Base-by-base conservation (phyloP, 2,329 filamentous ascomycete species). In the Hypoxylon sp. region DNA sequence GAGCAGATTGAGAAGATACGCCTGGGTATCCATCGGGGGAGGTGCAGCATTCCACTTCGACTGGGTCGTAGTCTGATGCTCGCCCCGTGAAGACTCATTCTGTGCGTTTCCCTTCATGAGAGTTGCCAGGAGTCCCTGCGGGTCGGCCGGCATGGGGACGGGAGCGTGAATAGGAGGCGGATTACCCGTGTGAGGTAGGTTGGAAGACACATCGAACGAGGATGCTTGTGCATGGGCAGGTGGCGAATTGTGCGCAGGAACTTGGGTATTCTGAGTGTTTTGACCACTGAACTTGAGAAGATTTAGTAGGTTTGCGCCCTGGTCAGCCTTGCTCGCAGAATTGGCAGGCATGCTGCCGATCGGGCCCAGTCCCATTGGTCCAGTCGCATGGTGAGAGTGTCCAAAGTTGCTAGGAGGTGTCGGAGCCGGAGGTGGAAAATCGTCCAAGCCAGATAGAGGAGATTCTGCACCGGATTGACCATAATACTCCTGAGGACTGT, bases 1-100 rank as follows among this genome's bases (percentile, higher is more conserved):
- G 67, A 99, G 85, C 61, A 98, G 83, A 71, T 92, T 91, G 65
- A 98, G 87, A 49, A 99, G 83, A 74, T 95, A 91, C 67, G 94
- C 89, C 77, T 96, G 91, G 4, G 93, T 92, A 76, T 93, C 90
- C 48, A 87, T 84, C 20, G 85, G 79, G 55, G 87, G 85, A 44
- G 85, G 81, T 32, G 80, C 80, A 24, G 81, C 77, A 66, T 78
- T 81, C 78, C 84, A 85, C 39, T 72, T 72, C 47, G 65, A 64
- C 44, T 69, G 56, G 32, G 66, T 68, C n/a, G 70, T 61, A 24
- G 67, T 67, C 68, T 73, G 74, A 62, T 70, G 65, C 53, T 80
- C 79, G n/a, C 70, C 65, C 69, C 76, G 75, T 6, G 78, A 65
- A 59, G 79, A 77, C 41, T 86, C 84, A 28, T 79, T 75, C 62